Percentiles rank a stretch among this genome's conserved stretches.
These are phyloP conservation scores for Claviceps purpurea DNA, from an alignment of 2,329 filamentous ascomycete genomes.

Conservation along the genomic window DNA sequence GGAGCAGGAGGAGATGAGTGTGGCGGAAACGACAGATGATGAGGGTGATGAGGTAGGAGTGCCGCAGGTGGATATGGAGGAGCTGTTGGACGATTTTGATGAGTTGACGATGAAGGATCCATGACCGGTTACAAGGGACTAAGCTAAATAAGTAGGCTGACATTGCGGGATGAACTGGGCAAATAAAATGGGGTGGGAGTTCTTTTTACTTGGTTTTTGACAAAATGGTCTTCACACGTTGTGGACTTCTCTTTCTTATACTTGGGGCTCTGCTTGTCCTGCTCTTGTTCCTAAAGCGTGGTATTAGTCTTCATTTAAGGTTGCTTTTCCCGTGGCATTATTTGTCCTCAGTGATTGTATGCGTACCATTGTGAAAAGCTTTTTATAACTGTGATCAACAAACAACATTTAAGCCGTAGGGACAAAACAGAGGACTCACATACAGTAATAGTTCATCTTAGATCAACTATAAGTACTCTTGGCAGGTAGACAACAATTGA, in stretches of 20 bases:
- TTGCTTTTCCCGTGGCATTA: no score
- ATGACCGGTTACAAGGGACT: neutral
- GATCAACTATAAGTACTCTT: no score
- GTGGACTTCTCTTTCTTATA: neutral
- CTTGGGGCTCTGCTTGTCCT: no score
- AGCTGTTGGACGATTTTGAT: slow-evolving; percentile 84
- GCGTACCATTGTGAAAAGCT: no score
- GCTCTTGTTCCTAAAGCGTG: no score
- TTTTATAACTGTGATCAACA: no score
- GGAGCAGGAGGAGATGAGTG: slow-evolving; percentile 51
- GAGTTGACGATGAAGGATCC: slow-evolving; percentile 45
- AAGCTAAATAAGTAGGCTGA: neutral
- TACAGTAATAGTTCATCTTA: no score
- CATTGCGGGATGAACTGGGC: neutral
- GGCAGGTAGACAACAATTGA: no score
- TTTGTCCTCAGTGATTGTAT: no score
- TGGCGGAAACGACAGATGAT: slow-evolving; percentile 48
- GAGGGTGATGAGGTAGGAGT: slow-evolving; percentile 49
- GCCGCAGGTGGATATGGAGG: slow-evolving; percentile 63
- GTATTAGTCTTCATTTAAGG: no score
- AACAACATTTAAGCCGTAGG: no score
- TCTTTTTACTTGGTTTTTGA: neutral
- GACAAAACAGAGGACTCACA: no score
- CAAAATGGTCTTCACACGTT: neutral
- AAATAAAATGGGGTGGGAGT: neutral